A percentile compares a stretch with the other conserved stretches of the same genome.
phyloP scores from a whole-genome alignment of 2,329 filamentous ascomycete species.

The Fusarium sterilihyphosum region DNA sequence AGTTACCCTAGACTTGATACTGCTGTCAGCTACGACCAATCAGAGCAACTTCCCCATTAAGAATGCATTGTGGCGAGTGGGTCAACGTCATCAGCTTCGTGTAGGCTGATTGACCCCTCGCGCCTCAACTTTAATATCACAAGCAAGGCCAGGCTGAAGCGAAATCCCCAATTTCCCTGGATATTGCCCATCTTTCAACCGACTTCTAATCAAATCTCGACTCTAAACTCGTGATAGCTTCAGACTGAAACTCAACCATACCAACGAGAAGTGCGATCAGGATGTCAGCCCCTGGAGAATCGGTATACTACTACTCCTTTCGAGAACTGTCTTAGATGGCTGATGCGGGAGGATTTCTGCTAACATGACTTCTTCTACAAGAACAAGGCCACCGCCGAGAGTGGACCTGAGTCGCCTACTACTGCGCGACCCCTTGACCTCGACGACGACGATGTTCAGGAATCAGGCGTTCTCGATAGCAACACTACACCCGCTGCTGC shows the following conservation, averaged over 20 bases:
- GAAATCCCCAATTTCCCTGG: conserved; percentile 42
- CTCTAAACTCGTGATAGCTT: not conserved
- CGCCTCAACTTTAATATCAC: conserved; percentile 46
- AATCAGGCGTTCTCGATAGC: conserved; percentile 61
- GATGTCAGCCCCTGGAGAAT: conserved; percentile 57
- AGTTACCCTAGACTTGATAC: conserved; percentile 30
- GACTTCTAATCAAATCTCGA: conserved; percentile 13
- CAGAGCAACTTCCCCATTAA: not conserved
- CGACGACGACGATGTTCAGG: conserved; percentile 76
- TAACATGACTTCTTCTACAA: conserved; percentile 44
- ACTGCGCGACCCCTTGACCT: conserved; percentile 72
- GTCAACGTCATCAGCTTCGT: conserved; percentile 53
- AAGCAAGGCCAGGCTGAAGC: conserved; percentile 41
- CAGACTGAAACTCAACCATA: not conserved
- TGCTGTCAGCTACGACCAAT: conserved; percentile 11
- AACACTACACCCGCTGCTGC: conserved; percentile 39
- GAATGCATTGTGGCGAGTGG: conserved; percentile 46
- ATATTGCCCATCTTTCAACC: conserved; percentile 14
- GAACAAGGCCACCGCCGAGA: conserved; percentile 55
- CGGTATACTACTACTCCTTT: conserved; percentile 51
- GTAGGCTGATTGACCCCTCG: conserved; percentile 45
- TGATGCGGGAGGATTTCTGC: conserved; percentile 26
- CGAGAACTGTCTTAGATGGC: not conserved
- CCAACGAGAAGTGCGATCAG: conserved; percentile 22
- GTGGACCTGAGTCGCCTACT: conserved; percentile 71